Percentiles rank a stretch among this genome's conserved stretches.
phyloP scores from a whole-genome alignment of 495 filamentous ascomycete genomes.

The Alectoria sarmentosa region DNA sequence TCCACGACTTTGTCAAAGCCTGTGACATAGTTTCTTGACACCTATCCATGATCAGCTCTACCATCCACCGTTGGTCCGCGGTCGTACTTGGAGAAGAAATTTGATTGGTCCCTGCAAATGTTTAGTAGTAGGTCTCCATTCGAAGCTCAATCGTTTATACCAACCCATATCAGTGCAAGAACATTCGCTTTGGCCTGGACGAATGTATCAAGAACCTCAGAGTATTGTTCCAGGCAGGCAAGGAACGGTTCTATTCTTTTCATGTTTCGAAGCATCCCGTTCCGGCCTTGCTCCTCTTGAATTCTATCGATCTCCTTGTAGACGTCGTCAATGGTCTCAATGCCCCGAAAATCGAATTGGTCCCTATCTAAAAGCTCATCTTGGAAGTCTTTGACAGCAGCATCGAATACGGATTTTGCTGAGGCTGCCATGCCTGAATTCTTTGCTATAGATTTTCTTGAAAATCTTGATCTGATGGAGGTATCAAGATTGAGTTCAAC shows the following conservation, averaged over 20 bases:
- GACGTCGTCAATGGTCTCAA: slow-evolving; percentile 8
- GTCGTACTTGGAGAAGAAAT: slow-evolving; percentile 8
- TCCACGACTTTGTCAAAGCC: slow-evolving; percentile 10
- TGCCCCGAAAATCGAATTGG: slow-evolving; percentile 4
- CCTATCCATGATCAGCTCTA: background rate
- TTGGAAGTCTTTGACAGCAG: slow-evolving; percentile 8
- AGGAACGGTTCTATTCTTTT: slow-evolving; percentile 7
- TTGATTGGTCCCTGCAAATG: slow-evolving; percentile 4
- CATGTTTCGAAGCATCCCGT: slow-evolving; percentile 5
- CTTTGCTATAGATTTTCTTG: background rate
- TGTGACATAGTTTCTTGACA: slow-evolving; percentile 8
- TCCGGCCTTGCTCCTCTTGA: slow-evolving; percentile 11
- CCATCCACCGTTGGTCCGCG: background rate
- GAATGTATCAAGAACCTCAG: slow-evolving; percentile 7
- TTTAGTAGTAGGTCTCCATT: background rate
- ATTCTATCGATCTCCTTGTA: slow-evolving; percentile 6
- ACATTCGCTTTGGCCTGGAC: slow-evolving; percentile 11
- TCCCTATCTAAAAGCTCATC: background rate
- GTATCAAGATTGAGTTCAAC: background rate
- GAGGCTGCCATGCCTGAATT: background rate
- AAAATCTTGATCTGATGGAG: too few relatives aligned
- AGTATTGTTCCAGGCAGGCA: slow-evolving; percentile 7
- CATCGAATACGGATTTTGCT: background rate
- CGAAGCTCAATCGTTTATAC: background rate
- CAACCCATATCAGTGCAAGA: slow-evolving; percentile 13